Base-by-base conservation (phyloP, 2,329 filamentous ascomycete species). In the Sclerotinia sclerotiorum region DNA sequence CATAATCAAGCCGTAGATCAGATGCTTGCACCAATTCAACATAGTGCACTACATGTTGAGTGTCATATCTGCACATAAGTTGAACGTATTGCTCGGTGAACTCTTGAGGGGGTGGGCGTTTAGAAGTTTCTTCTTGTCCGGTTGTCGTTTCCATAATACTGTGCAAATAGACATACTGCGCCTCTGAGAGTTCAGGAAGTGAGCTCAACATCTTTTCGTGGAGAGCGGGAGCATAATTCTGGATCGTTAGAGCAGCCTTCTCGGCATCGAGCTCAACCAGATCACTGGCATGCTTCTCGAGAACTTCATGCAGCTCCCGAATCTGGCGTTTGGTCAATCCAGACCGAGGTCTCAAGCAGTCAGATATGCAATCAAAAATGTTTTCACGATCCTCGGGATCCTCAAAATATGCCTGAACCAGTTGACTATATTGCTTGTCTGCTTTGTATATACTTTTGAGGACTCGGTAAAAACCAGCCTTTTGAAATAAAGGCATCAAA, bases 41-140 rank as follows among this genome's bases (percentile, higher is more conserved):
- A 77, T 95, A 99, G 67, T 93, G 89, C 3, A 92, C 91, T 2
- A 99, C 94, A 74, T 94, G 92, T 0, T 85, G 80, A 3, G 93
- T 87, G 69, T 97, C 87, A 77, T 93, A 97, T 68, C 83, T 87
- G 80, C 96, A 99, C 89, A 98, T 94, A 32, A 99, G 85, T 74
- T 91, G 90, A 5, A 98, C 89, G 78, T 98, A 98, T 67, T 85
- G 85, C 78, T 98, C 95, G 7, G 90, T 82, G 73, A 97, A 88
- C 46, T 85, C 84, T 54, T 86, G 83, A 54, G 86, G 84, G 66
- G 76, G 73, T n/a, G 76, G 70, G 65, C 78, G 78, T n/a, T 76
- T 78, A 19, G 74, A 58, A 11, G 73, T 76, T 67, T 80, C 79
- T 8, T 17, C 79, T 76, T 44, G 80, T 74, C 0, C 83, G 17